A percentile compares a stretch with the other conserved stretches of the same genome.
Conservation (phyloP, 257 asterid species). For the Nicotiana tomentosiformis region DNA sequence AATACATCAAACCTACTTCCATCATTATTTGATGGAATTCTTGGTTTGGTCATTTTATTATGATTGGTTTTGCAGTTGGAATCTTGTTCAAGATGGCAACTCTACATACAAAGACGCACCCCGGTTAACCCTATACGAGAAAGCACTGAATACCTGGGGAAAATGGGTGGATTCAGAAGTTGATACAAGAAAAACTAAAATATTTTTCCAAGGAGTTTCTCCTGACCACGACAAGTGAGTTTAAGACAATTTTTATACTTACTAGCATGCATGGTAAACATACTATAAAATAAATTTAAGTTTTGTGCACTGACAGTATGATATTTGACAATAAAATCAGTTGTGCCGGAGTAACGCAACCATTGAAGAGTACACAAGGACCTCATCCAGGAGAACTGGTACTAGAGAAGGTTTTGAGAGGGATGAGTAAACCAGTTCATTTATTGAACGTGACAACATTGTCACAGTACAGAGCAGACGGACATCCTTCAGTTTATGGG, state of each 20-base stretch:
- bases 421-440: constrained; percentile 12
- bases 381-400: constrained; percentile 19
- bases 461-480: constrained; percentile 38
- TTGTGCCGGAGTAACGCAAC: neutral
- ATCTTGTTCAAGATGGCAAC: constrained; percentile 7
- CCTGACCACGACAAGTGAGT: constrained; percentile 22
- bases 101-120: constrained; percentile 11
- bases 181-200: neutral
- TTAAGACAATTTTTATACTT: neutral
- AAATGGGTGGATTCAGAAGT: constrained; percentile 25
- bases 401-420: constrained; percentile 18
- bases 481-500: constrained; percentile 43
- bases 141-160: constrained; percentile 27
- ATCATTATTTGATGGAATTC: neutral
- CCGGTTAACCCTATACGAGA: constrained; percentile 15
- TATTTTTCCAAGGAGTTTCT: constrained; percentile 32
- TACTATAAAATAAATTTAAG: neutral
- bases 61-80: constrained; percentile 20
- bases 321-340: neutral
- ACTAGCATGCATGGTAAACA: too few relatives aligned
- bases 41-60: neutral
- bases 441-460: constrained; percentile 28
- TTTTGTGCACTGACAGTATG: neutral
- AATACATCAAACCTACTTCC: neutral
- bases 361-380: neutral